Evolutionary conservation across 2,329 filamentous ascomycete genomes (phyloP).

Genomic region (Plenodomus biglobosus): DNA sequence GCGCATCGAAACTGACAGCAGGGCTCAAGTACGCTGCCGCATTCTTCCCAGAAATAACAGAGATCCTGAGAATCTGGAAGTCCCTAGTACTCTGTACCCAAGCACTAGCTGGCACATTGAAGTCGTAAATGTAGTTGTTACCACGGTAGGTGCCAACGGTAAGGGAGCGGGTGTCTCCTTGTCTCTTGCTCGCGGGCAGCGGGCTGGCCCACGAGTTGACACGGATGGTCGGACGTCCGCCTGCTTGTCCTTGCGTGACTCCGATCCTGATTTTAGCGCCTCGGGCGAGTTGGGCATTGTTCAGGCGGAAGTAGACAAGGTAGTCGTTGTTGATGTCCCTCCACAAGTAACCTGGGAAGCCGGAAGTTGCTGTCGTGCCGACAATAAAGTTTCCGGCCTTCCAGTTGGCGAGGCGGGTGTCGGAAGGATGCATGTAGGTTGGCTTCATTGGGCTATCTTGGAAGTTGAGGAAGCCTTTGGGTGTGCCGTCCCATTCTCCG

Average conservation of each 20-base stretch:
- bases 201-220: constrained; percentile 22
- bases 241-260: constrained; percentile 22
- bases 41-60: constrained; percentile 23
- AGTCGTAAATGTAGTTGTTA: constrained; percentile 28
- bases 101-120: constrained; percentile 23
- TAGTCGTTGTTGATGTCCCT: constrained; percentile 48
- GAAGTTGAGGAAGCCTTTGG: constrained; percentile 59
- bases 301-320: constrained; percentile 45
- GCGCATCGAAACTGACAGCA: constrained; percentile 22
- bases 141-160: constrained; percentile 29
- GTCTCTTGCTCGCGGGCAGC: constrained; percentile 17
- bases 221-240: constrained; percentile 18
- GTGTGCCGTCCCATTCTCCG: constrained; percentile 63
- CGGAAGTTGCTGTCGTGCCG: constrained; percentile 11
- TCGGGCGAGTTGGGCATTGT: constrained; percentile 21
- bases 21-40: constrained; percentile 23
- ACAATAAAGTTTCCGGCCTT: constrained; percentile 24
- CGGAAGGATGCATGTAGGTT: constrained; percentile 48
- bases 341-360: constrained; percentile 50
- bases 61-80: constrained; percentile 24
- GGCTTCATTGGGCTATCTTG: constrained; percentile 46
- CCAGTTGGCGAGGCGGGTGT: constrained; percentile 35
- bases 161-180: constrained; percentile 22
- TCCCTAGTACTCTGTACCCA: constrained; percentile 20
- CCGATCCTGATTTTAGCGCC: constrained; percentile 24